Evolutionary conservation across 2,329 filamentous ascomycete species (phyloP).

Genomic region (Ascosphaera acerosa): DNA sequence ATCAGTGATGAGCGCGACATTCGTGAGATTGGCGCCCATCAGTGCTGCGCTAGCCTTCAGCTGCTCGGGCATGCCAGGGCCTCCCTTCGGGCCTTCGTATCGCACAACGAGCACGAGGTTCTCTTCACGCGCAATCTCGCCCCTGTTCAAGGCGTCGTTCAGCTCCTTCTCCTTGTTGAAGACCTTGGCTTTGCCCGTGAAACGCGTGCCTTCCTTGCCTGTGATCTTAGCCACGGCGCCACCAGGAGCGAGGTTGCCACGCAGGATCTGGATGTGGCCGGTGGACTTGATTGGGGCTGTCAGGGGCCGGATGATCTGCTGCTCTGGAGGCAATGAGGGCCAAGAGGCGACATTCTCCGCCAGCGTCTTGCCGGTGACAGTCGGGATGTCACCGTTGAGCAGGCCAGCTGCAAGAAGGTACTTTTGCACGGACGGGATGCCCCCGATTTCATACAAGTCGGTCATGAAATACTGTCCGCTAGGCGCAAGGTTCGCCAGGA

Average conservation of each 20-base stretch:
- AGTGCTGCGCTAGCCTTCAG: constrained; percentile 69
- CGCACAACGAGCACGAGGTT: constrained; percentile 76
- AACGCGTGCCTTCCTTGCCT: constrained; percentile 68
- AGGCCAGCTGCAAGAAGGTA: constrained; percentile 51
- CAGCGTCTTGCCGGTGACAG: constrained; percentile 63
- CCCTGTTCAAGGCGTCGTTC: constrained; percentile 44
- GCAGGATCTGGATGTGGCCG: constrained; percentile 71
- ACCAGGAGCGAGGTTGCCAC: constrained; percentile 65
- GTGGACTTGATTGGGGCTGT: constrained; percentile 62
- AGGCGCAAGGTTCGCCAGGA: constrained; percentile 65
- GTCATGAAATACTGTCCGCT: constrained; percentile 70
- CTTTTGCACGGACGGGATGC: constrained; percentile 67
- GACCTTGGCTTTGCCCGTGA: constrained; percentile 56
- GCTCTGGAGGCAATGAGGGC: constrained; percentile 51
- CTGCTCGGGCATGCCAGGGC: constrained; percentile 86
- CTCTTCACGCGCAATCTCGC: constrained; percentile 45
- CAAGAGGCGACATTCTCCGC: constrained; percentile 55
- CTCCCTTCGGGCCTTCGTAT: constrained; percentile 82
- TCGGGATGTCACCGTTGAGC: constrained; percentile 53
- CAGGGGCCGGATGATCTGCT: constrained; percentile 60
- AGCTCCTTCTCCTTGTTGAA: constrained; percentile 71
- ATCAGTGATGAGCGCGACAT: constrained; percentile 79
- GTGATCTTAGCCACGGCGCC: constrained; percentile 93
- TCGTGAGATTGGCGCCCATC: constrained; percentile 72
- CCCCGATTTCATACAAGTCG: constrained; percentile 65